Conservation (phyloP, 1,284 basidiomycete species). For the Clitocybe nebularis region DNA sequence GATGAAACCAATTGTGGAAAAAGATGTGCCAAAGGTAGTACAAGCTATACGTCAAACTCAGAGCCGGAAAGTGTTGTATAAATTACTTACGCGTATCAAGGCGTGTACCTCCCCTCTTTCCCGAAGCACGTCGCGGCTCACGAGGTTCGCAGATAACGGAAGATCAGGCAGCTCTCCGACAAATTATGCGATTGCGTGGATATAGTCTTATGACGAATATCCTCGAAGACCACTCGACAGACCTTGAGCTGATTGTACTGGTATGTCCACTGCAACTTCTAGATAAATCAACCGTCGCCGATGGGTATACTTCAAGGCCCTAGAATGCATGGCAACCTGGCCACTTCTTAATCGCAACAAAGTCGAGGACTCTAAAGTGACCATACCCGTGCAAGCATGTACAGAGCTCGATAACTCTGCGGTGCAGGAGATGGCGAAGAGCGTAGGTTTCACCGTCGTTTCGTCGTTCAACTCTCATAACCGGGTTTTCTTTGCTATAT, state of each 20-base stretch:
- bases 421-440: conserved; percentile 53
- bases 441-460: conserved; percentile 36
- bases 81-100: conserved; percentile 84
- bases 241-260: conserved; percentile 68
- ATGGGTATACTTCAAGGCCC: no score
- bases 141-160: conserved; percentile 66
- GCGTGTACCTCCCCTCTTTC: conserved; percentile 34
- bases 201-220: conserved; percentile 92
- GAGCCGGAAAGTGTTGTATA: conserved; percentile 79
- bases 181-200: conserved; percentile 91
- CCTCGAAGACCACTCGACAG: conserved; percentile 74
- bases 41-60: conserved; percentile 89
- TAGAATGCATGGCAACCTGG: conserved; percentile 79
- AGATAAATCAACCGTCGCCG: no score
- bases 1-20: conserved; percentile 71
- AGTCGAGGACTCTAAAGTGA: conserved; percentile 84
- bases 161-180: conserved; percentile 74
- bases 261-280: conserved; percentile 48
- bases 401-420: conserved; percentile 52
- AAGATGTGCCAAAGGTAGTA: conserved; percentile 88
- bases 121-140: neutral
- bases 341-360: conserved; percentile 89
- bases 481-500: conserved; percentile 1
- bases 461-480: neutral
- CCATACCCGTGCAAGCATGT: conserved; percentile 58